Evolutionary conservation across 768 basidiomycete species (phyloP).

Genomic region (Gloeostereum incarnatum): DNA sequence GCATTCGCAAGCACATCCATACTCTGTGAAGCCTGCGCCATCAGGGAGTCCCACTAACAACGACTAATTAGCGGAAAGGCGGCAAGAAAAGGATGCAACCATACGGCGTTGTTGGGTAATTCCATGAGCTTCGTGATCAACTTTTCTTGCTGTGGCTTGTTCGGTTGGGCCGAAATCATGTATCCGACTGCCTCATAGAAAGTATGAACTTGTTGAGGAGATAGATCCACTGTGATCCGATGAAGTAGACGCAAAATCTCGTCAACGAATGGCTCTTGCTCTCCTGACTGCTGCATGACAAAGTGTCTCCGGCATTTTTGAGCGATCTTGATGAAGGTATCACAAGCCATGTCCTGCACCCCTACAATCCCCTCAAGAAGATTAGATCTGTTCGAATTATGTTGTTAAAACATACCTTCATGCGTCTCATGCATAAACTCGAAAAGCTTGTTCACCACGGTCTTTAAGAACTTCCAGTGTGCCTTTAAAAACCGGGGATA

Average conservation of each 20-base stretch:
- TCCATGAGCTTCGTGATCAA: conserved; percentile 95
- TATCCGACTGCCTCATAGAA: conserved; percentile 99
- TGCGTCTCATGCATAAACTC: conserved; percentile 99
- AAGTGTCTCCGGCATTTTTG: conserved; percentile 98
- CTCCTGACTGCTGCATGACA: conserved; percentile 96
- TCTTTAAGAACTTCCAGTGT: conserved; percentile 99
- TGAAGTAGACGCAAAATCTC: conserved; percentile 91
- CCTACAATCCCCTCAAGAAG: conserved; percentile 31
- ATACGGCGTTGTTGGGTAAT: conserved; percentile 88
- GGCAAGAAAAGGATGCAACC: conserved; percentile 16
- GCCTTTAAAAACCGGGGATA: conserved; percentile 99
- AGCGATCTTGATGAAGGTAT: conserved; percentile 99
- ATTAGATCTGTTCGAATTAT: conserved; percentile 3
- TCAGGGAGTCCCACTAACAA: conserved; percentile 88
- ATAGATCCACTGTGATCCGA: conserved; percentile 89
- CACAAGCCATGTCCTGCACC: conserved; percentile 99
- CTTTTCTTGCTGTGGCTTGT: conserved; percentile 94
- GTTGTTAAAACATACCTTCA: conserved; percentile 53
- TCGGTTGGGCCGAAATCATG: conserved; percentile 99
- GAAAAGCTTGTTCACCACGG: conserved; percentile 98
- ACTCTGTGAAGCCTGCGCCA: conserved; percentile 89
- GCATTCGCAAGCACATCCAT: conserved; percentile 85
- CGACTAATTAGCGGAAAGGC: conserved; percentile 2
- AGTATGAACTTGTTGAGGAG: conserved; percentile 94
- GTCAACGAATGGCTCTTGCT: conserved; percentile 95